Conservation (phyloP, 2,329 filamentous ascomycete genomes). For the Hortaea werneckii region DNA sequence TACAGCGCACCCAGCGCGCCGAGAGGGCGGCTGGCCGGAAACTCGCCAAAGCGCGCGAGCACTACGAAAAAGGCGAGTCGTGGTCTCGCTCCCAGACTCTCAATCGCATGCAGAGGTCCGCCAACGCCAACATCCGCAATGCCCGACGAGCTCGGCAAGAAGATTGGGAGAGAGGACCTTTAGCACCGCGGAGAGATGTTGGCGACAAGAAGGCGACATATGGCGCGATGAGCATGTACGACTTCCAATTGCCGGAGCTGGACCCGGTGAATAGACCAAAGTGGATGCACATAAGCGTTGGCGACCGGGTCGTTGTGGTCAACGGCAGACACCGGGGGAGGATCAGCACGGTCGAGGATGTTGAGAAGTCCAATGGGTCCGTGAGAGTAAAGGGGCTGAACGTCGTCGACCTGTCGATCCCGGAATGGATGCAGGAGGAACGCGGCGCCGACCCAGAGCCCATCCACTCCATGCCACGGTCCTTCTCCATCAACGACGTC, state of each 20-base stretch:
- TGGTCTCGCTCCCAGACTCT: constrained; percentile 21
- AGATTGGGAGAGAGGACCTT: constrained; percentile 66
- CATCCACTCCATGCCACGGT: constrained; percentile 24
- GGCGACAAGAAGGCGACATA: constrained; percentile 49
- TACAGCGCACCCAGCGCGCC: constrained; percentile 55
- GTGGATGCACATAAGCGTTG: constrained; percentile 31
- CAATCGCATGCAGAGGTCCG: constrained; percentile 1
- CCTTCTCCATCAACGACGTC: constrained; percentile 54
- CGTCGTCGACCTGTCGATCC: constrained; percentile 32
- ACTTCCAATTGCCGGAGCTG: constrained; percentile 18
- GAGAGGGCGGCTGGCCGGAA: constrained; percentile 49
- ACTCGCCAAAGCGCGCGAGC: not conserved
- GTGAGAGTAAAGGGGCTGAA: constrained; percentile 32
- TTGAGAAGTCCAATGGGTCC: constrained; percentile 33
- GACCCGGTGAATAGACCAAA: constrained; percentile 14
- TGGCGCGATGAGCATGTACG: constrained; percentile 37
- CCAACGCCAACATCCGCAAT: constrained; percentile 27
- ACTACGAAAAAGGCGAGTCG: constrained; percentile 10
- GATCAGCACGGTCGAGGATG: constrained; percentile 59
- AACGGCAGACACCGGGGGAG: constrained; percentile 71
- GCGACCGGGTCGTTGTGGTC: constrained; percentile 74
- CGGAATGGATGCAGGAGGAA: constrained; percentile 32
- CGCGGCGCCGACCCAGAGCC: constrained; percentile 26
- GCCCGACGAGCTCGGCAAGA: constrained; percentile 54
- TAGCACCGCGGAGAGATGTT: constrained; percentile 67